Evolutionary conservation across 23 red algal species (phyloP), one percentile per base, ranked within the genome.

Genomic region (Chondrus crispus): DNA sequence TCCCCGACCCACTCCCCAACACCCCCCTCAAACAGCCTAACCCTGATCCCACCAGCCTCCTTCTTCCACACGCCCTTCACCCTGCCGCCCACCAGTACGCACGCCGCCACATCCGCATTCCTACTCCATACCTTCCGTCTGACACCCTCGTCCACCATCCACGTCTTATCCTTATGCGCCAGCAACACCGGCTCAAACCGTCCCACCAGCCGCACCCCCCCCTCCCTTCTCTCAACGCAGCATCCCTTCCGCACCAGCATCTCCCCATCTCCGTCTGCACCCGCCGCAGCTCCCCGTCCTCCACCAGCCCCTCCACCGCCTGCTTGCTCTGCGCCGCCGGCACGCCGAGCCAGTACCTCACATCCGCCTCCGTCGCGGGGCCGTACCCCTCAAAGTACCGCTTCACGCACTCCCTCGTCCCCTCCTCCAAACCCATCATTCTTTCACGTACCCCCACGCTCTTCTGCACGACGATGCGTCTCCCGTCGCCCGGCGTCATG

Each of bases 281-380:
- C 22, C 35, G 30, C 5, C 35, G 36, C 69, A 90, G 28, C 19
- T 20, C 46, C 1, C 87, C 68, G 24, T 35, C 51, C 3, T 13
- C 43, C 48, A 80, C 12, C 24, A 79, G 51, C 20, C 38, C 69
- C 71, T 22, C 72, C 41, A 90, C 73, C 13, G 87, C 48, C 39
- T 24, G 30, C 7, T 40, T 20, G 32, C 47, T 62, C 29, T 55
- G 22, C 11, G 30, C 68, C 10, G 87, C 87, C 14, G 39, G 18
- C 48, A 90, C 16, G 16, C 87, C 87, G 72, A 90, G 49, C 68
- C 72, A 90, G 52, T 78, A 90, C 10, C 87, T 70, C 53, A 90
- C 49, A 46, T 90, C 87, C 3, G 8, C 53, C 39, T 90, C 87
- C 20, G 71, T 54, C 5, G 71, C 72, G 3, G 87, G 87, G 16